These are phyloP conservation scores for Protea cynaroides DNA, from an alignment of 164 flowering plant species.

Conservation along the genomic window DNA sequence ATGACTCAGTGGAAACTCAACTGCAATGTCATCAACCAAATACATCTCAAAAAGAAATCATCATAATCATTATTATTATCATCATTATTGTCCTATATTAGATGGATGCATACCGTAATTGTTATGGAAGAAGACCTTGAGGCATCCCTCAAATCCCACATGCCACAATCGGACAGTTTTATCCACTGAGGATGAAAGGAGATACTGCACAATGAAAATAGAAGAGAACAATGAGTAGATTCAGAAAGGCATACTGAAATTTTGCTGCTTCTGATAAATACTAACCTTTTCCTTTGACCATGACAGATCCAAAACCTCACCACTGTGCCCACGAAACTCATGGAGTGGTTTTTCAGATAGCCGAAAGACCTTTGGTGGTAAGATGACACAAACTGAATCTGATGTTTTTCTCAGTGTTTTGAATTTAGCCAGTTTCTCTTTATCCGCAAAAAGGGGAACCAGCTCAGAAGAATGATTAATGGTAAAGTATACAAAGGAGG, in stretches of 20 bases:
- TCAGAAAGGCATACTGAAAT: background rate
- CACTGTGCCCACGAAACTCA: constrained; percentile 73
- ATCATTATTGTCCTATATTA: background rate
- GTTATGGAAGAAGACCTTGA: constrained; percentile 56
- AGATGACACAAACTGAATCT: constrained; percentile 71
- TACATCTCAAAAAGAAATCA: constrained; percentile 4
- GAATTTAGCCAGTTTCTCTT: constrained; percentile 41
- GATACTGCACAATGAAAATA: constrained; percentile 43
- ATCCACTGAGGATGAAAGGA: constrained; percentile 84
- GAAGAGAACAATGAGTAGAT: constrained; percentile 2
- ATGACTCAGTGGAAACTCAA: background rate
- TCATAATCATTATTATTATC: background rate
- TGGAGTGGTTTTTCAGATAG: constrained; percentile 77
- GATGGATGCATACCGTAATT: constrained; percentile 58
- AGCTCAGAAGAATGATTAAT: constrained; percentile 64
- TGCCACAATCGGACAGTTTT: constrained; percentile 86
- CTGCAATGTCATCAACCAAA: constrained; percentile 1
- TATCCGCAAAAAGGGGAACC: constrained; percentile 48
- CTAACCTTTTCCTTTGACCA: constrained; percentile 91
- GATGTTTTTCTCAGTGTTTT: constrained; percentile 43
- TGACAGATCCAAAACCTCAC: constrained; percentile 77
- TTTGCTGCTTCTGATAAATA: constrained; percentile 1
- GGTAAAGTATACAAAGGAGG: constrained; percentile 65
- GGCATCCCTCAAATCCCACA: constrained; percentile 66
- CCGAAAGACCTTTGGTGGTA: constrained; percentile 76